Base-by-base conservation (phyloP, 179 eudicot genomes). In the Silene noctiflora region DNA sequence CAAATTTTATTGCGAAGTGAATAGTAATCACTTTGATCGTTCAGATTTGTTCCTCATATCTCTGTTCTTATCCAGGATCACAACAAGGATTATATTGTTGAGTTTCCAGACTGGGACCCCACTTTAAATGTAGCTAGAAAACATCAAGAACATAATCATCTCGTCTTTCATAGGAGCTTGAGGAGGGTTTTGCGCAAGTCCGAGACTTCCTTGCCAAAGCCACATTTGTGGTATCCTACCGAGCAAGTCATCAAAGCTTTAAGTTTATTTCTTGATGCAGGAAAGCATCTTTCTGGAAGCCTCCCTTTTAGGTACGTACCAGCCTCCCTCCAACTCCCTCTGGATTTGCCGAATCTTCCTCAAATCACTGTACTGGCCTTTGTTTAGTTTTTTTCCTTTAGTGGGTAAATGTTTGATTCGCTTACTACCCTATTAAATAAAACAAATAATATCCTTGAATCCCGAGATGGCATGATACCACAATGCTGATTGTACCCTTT, bases 91-190 rank as follows among this genome's bases (percentile, higher is more conserved):
- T 96, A 83, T 76, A 91, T 96, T 69, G 98, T 96, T 60, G 84
- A 91, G 77, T 87, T 96, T 73, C 99, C 99, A 25, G 99, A 96
- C 83, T 93, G 93, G 98, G 94, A 93, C 83, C 98, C 75, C 20
- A 64, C 66, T 35, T 44, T 84, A 79, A 71, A 27, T 71, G 73
- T 76, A 42, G 27, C 82, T 59, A 58, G 67, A 73, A 60, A 68
- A 53, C 60, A 79, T 63, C 73, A 79, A 69, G 79, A 73, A 63
- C 84, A 76, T n/a, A 82, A 67, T 62, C 72, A 76, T 61, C 56
- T 61, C 20, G 24, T 27, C 27, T 77, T 70, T 67, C 81, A 62
- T 62, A 71, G 82, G 80, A 76, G 77, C 71, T 71, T 80, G 64
- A 86, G 96, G 77, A 85, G 85, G 71, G n/a, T 83, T 39, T 82